Evolutionary conservation across 139 green algal genomes (phyloP), one percentile per base, ranked within the genome.

Genomic region (Picochlorum sp.): DNA sequence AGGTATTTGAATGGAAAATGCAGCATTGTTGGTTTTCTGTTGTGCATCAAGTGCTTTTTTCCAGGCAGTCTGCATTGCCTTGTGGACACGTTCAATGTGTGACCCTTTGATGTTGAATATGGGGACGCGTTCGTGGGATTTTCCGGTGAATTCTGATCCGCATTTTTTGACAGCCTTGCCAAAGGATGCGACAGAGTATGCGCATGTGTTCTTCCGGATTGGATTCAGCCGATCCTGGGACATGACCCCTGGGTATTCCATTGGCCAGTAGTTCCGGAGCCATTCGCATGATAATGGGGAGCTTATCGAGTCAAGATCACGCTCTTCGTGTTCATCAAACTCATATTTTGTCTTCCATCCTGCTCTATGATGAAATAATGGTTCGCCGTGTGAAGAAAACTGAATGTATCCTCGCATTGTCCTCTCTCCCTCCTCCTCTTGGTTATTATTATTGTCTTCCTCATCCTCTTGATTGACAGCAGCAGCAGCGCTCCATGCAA

Each of bases 371-470:
- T 57, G 50, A 26, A 57, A 57, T n/a, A 57, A 15, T 31, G 50
- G 50, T 23, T 31, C 16, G 0, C 50, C n/a, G 18, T 57, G 16
- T 28, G 50, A 23, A 30, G 50, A 57, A n/a, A 57, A 57, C 23
- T 57, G 50, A 26, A 57, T 57, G 50, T 57, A 57, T 23, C 50
- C 50, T 26, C 50, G 18, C 50, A 57, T 57, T 30, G 28, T 23
- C 23, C 50, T 57, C 18, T 23, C 50, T 30, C 23, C n/a, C 50
- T 57, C 24, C 2, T 28, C 2, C 24, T 28, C 24, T 28, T 28
- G 24, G 24, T 28, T 28, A 28, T 28, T 28, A 4, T 28, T 28
- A 0, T 28, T 37, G 20, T 57, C n/a, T 15, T 0, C n/a, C 10
- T 23, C 10, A 0, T 57, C 10, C 4, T 57, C 3, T 57, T 30